A percentile compares a stretch with the other conserved stretches of the same genome.
Evolutionary conservation across 345 rosid species (phyloP).

Genomic region (Hibiscus trionum): DNA sequence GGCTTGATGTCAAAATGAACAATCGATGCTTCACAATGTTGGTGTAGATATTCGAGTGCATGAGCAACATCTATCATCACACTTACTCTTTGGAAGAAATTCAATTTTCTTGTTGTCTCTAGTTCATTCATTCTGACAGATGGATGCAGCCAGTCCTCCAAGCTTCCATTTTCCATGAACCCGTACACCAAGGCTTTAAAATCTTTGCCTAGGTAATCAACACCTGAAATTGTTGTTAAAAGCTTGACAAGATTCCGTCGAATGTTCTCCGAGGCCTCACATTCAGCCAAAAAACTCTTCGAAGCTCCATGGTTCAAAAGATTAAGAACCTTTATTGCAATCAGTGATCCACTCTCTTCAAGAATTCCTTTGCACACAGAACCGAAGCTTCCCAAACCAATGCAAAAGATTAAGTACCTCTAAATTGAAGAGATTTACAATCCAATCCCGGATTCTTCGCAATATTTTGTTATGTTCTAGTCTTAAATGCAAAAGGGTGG

Average conservation of each 20-base stretch:
- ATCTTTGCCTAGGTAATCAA: not conserved
- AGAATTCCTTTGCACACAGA: conserved; percentile 16
- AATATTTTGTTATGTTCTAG: no score
- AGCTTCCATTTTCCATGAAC: conserved; percentile 7
- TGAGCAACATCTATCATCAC: conserved; percentile 7
- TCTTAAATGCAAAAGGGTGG: not conserved
- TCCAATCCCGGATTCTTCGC: no score
- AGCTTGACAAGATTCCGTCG: conserved; percentile 40
- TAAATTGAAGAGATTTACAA: no score
- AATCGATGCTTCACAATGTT: not conserved
- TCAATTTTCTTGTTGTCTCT: not conserved
- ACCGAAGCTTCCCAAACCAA: conserved; percentile 19
- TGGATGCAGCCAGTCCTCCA: conserved; percentile 15
- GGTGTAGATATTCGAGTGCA: conserved; percentile 18
- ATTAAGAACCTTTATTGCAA: conserved; percentile 35
- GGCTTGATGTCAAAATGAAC: conserved; percentile 23
- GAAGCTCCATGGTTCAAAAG: conserved; percentile 8
- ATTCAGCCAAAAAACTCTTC: not conserved
- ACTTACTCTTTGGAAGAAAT: not conserved
- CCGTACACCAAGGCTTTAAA: conserved; percentile 8
- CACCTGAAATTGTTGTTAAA: conserved; percentile 12
- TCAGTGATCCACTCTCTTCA: not conserved
- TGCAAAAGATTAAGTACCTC: no score
- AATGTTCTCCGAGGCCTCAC: conserved; percentile 2
- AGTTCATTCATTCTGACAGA: not conserved